phyloP scores from a whole-genome alignment of 2,329 filamentous ascomycete genomes.

The Penicillium frequentans region DNA sequence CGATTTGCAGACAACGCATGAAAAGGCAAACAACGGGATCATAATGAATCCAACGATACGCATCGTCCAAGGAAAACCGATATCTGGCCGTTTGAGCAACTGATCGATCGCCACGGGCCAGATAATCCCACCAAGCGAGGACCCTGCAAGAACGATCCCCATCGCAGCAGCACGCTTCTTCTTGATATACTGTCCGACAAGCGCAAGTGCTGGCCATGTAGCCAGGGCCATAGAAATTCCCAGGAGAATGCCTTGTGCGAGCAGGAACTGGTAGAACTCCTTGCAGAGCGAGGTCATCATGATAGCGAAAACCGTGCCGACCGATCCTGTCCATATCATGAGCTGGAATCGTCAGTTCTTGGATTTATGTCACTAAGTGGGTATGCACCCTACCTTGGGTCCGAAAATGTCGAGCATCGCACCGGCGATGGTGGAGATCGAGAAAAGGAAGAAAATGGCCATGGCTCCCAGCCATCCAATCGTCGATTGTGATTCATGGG shows the following conservation, averaged over 20 bases:
- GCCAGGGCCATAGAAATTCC: constrained; percentile 33
- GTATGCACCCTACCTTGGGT: constrained; percentile 19
- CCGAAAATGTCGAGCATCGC: constrained; percentile 34
- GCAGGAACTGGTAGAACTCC: constrained; percentile 40
- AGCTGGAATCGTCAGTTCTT: constrained; percentile 17
- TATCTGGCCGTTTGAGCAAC: constrained; percentile 23
- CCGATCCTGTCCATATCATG: constrained; percentile 27
- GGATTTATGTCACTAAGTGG: too few relatives aligned
- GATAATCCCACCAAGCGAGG: constrained; percentile 36
- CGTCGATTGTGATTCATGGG: constrained; percentile 26
- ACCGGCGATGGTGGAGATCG: constrained; percentile 28
- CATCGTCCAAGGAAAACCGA: constrained; percentile 40
- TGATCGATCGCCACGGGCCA: constrained; percentile 36
- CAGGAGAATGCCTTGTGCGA: constrained; percentile 38
- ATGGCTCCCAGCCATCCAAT: constrained; percentile 38
- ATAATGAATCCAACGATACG: constrained; percentile 43
- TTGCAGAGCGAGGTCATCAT: constrained; percentile 42
- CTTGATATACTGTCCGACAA: constrained; percentile 32
- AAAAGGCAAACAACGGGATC: constrained; percentile 36
- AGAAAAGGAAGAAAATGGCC: constrained; percentile 34
- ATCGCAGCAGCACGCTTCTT: constrained; percentile 30
- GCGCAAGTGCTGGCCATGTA: constrained; percentile 30
- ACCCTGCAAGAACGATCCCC: constrained; percentile 34
- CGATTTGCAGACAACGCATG: constrained; percentile 24
- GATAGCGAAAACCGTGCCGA: constrained; percentile 30